These are phyloP conservation scores for Pezicula rhizophila DNA, from an alignment of 2,329 filamentous ascomycete genomes.

Conservation along the genomic window DNA sequence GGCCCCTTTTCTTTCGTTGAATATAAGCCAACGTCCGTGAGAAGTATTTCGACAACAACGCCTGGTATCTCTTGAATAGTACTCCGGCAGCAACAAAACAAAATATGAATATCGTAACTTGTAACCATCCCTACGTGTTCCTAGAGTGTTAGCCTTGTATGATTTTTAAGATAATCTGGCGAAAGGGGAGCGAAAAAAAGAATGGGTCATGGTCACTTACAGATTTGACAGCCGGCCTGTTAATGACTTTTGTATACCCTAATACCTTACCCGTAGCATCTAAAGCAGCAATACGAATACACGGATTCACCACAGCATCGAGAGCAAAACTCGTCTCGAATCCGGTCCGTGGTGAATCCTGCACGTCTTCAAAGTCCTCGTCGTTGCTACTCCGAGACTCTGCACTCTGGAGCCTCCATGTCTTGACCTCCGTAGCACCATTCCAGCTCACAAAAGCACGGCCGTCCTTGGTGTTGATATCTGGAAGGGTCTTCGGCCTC, in stretches of 20 bases:
- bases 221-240: neutral
- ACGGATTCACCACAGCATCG: neutral
- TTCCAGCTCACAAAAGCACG: conserved; percentile 46
- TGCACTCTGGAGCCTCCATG: conserved; percentile 28
- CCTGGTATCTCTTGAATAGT: no score
- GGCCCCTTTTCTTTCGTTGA: no score
- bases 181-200: no score
- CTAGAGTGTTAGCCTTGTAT: no score
- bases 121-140: no score
- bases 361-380: neutral
- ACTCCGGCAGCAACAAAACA: no score
- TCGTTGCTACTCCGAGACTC: neutral
- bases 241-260: neutral
- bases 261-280: neutral
- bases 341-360: neutral
- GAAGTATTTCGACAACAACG: no score
- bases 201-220: no score
- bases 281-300: neutral
- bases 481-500: conserved; percentile 25
- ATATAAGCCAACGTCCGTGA: no score
- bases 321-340: neutral
- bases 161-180: no score
- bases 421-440: conserved; percentile 38
- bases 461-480: conserved; percentile 10
- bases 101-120: neutral